Conservation (phyloP, 305 asterid species). For the Rubia tinctorum region DNA sequence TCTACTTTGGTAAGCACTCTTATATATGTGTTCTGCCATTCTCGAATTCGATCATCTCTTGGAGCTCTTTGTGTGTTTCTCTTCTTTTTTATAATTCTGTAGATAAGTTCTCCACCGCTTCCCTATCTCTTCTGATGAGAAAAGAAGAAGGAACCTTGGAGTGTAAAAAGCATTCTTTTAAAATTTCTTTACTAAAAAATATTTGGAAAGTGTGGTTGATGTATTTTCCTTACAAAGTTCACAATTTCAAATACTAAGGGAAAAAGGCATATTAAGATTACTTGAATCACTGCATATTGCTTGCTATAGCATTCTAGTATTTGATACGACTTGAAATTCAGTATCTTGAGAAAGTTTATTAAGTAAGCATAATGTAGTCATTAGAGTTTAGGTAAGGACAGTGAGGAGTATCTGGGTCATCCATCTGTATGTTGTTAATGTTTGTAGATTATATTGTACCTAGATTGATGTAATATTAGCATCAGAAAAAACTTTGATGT, state of each 20-base stretch:
- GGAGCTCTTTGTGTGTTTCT: too few relatives aligned
- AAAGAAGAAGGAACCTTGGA: too few relatives aligned
- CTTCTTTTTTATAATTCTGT: neutral
- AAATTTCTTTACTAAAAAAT: neutral
- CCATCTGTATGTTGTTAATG: neutral
- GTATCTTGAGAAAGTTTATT: neutral
- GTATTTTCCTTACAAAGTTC: neutral
- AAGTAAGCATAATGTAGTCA: neutral
- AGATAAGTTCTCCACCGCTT: neutral
- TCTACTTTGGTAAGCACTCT: conserved; percentile 61
- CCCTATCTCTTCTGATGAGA: neutral
- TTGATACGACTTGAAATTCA: neutral
- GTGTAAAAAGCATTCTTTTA: too few relatives aligned
- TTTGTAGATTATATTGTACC: neutral
- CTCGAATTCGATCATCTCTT: neutral
- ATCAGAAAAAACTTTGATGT: conserved; percentile 6
- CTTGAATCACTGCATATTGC: neutral
- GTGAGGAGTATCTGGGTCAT: neutral
- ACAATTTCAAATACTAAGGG: neutral
- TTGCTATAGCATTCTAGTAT: neutral
- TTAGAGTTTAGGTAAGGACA: neutral
- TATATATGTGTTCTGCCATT: neutral
- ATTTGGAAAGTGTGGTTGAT: neutral
- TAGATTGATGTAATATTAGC: neutral
- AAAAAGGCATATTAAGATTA: too few relatives aligned